These are phyloP conservation scores for Aspergillus glaucus DNA, from an alignment of 2,329 filamentous ascomycete genomes.

Conservation along the genomic window DNA sequence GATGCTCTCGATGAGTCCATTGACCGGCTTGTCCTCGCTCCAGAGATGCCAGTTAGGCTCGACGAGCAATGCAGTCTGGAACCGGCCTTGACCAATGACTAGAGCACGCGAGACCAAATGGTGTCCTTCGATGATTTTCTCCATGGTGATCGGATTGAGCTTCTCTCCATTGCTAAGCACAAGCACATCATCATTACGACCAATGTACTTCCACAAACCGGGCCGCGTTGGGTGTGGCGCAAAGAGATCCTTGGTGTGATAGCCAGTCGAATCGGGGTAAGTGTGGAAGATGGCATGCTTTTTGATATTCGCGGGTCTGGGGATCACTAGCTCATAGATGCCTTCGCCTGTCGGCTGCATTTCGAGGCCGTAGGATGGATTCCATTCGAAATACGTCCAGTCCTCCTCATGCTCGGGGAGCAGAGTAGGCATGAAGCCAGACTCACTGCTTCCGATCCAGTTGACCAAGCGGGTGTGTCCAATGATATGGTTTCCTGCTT, in stretches of 20 bases:
- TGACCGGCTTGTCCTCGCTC: slow-evolving; percentile 6
- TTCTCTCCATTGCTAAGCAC: slow-evolving; percentile 43
- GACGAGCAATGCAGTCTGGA: slow-evolving; percentile 33
- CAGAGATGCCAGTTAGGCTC: slow-evolving; percentile 22
- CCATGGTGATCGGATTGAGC: slow-evolving; percentile 39
- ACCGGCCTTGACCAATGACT: slow-evolving; percentile 30
- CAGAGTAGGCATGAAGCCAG: slow-evolving; percentile 8
- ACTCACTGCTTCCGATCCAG: slow-evolving; percentile 13
- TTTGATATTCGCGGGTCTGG: slow-evolving; percentile 7
- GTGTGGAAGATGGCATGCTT: slow-evolving; percentile 29
- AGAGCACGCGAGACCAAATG: slow-evolving; percentile 27
- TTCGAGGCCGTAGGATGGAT: slow-evolving; percentile 20
- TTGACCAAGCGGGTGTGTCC: slow-evolving; percentile 3
- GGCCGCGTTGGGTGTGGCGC: slow-evolving; percentile 30
- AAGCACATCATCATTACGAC: slow-evolving; percentile 36
- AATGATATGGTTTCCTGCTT: slow-evolving; percentile 4
- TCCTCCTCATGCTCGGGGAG: slow-evolving; percentile 14
- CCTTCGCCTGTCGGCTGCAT: slow-evolving; percentile 22
- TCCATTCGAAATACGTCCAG: slow-evolving; percentile 32
- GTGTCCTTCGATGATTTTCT: slow-evolving; percentile 31
- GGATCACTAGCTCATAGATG: slow-evolving; percentile 20
- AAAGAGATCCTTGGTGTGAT: slow-evolving; percentile 37
- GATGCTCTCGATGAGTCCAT: slow-evolving; percentile 36
- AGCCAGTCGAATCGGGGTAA: slow-evolving; percentile 30
- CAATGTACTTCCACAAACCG: slow-evolving; percentile 30